Percentiles rank a stretch among this genome's conserved stretches.
Evolutionary conservation across 1,284 basidiomycete species (phyloP).

Genomic region (Violaceomyces palustris): DNA sequence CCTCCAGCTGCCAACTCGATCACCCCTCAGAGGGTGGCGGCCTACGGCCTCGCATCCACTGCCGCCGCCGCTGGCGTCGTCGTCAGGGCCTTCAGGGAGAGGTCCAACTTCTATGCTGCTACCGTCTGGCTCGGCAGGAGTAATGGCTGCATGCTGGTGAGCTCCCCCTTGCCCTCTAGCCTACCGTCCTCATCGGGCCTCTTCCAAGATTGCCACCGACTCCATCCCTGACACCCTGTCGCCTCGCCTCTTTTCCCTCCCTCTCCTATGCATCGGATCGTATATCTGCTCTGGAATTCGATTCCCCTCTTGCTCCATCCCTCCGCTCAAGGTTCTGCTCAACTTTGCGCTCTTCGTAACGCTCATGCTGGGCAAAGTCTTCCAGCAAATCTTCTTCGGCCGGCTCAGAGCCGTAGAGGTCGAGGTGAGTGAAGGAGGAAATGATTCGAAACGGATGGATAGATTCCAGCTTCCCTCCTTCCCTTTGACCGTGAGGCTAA

Average conservation of each 20-base stretch:
- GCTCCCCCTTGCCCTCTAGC: no score
- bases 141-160: constrained; percentile 58
- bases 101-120: constrained; percentile 91
- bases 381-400: constrained; percentile 90
- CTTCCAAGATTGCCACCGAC: no score
- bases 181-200: no score
- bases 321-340: constrained; percentile 71
- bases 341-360: constrained; percentile 82
- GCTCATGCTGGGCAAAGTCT: constrained; percentile 67
- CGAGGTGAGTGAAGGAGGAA: constrained; percentile 68
- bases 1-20: constrained; percentile 1
- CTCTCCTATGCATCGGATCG: no score
- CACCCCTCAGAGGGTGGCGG: constrained; percentile 25
- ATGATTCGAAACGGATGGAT: neutral
- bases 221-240: no score
- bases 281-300: neutral
- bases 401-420: constrained; percentile 79
- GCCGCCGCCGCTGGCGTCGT: constrained; percentile 25
- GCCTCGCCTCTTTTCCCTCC: no score
- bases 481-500: constrained; percentile 2
- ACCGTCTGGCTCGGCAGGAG: constrained; percentile 87
- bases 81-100: constrained; percentile 68
- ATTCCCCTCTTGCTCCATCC: neutral
- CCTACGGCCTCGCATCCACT: constrained; percentile 36
- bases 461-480: neutral